Base-by-base conservation (phyloP, 192 early-diverging fungal species). In the Coemansia sp. region DNA sequence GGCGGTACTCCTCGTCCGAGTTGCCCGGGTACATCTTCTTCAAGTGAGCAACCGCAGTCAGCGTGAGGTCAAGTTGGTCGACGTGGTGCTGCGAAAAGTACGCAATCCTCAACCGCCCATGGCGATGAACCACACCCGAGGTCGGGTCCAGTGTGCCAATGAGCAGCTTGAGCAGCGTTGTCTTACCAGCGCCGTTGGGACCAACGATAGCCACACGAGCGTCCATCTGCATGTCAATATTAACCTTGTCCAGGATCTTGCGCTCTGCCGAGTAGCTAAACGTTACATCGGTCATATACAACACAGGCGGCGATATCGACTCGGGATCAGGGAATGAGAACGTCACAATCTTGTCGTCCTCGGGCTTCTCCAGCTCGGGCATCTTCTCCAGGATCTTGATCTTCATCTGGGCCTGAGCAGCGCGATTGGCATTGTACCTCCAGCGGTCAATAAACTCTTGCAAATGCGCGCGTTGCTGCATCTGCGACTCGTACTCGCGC, bases 361-460 rank as follows among this genome's bases (percentile, higher is more conserved):
- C 92, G 64, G 97, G 96, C 62, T 92, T 87, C 63, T 96, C 92
- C 33, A 99, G 87, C 69, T 89, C 92, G 12, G 96, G 96, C 38
- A 99, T 84, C 75, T 99, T 99, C 79, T 99, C 96, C 71, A 99
- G 86, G 71, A 98, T 94, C 85, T 99, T 99, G 78, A 99, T 93
- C 86, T 96, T 97, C 73, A 88, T 91, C 84, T 99, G 98, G 8
- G 98, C 98, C 81, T 98, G 97, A 11, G 98, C 93, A 40, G 93
- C 95, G 46, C 95, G 89, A 69, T 97, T 99, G 38, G 98, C 95
- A 78, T 99, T 99, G 79, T 99, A 99, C 74, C 98, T 87, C 98
- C 98, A 99, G 41, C 95, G 90, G 75, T 98, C 98, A 77, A 99
- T 97, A 75, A 97, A 99, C 15, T 93, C 98, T 70, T 99, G 97